Evolutionary conservation across 164 flowering plant species (phyloP).

Genomic region (Magnolia changhungtana): DNA sequence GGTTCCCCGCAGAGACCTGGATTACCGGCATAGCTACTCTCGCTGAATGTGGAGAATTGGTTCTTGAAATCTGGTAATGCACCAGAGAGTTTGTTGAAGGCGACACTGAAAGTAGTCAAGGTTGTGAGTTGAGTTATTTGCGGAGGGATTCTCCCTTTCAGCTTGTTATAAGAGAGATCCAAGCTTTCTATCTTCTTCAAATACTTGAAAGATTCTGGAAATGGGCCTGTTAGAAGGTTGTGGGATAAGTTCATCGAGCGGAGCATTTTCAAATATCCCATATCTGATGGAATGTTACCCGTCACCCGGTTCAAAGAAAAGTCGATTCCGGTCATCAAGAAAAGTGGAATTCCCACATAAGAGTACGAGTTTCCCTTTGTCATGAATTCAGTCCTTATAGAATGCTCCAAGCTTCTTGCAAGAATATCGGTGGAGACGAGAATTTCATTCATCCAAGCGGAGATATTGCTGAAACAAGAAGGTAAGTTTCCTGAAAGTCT

Average conservation of each 20-base stretch:
- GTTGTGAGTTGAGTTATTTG: background rate
- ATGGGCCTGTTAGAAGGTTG: background rate
- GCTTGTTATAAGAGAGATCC: slow-evolving; percentile 5
- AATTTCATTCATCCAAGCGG: background rate
- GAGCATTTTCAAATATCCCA: background rate
- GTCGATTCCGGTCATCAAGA: background rate
- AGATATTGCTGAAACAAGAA: background rate
- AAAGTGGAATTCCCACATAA: background rate
- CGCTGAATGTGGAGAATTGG: slow-evolving; percentile 1
- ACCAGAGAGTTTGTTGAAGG: slow-evolving; percentile 5
- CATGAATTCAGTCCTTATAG: background rate
- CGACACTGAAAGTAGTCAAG: background rate
- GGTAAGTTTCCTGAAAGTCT: background rate
- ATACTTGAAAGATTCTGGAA: background rate
- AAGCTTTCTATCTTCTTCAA: slow-evolving; percentile 2
- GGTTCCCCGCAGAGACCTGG: slow-evolving; percentile 1
- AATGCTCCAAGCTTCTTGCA: background rate
- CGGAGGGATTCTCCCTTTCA: slow-evolving; percentile 1
- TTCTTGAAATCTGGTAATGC: background rate
- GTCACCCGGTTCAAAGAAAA: slow-evolving; percentile 4
- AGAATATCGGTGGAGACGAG: background rate
- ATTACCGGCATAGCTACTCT: background rate
- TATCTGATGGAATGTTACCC: slow-evolving; percentile 1
- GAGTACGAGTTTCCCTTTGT: background rate
- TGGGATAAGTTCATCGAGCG: slow-evolving; percentile 8